phyloP scores from a whole-genome alignment of 305 asterid species.

The Rubia occidens region DNA sequence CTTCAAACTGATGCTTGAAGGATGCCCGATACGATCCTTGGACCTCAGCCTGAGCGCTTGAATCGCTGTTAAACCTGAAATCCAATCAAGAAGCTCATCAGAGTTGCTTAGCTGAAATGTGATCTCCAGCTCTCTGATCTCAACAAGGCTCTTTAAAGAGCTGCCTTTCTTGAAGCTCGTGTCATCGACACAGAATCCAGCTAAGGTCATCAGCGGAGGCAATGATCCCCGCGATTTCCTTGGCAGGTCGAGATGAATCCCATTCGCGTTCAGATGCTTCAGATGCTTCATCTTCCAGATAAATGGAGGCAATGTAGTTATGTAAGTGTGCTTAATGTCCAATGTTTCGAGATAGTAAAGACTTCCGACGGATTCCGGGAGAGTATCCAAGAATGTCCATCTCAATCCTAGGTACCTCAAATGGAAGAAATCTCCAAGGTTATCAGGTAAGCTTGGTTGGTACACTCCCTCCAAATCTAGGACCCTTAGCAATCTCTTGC shows the following conservation, averaged over 20 bases:
- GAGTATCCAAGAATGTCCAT: slow-evolving; percentile 50
- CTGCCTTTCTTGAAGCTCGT: slow-evolving; percentile 22
- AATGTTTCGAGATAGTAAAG: slow-evolving; percentile 34
- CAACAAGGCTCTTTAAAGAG: slow-evolving; percentile 16
- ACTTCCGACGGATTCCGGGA: slow-evolving; percentile 38
- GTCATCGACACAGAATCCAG: slow-evolving; percentile 35
- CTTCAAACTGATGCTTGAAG: slow-evolving; percentile 22
- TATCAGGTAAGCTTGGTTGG: slow-evolving; percentile 41
- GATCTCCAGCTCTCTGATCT: slow-evolving; percentile 37
- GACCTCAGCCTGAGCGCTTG: slow-evolving; percentile 39
- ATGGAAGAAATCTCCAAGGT: slow-evolving; percentile 37
- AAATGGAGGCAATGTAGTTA: slow-evolving; percentile 33
- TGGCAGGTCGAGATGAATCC: slow-evolving; percentile 31
- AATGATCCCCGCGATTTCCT: slow-evolving; percentile 19
- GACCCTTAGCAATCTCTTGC: slow-evolving; percentile 41
- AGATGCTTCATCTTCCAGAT: slow-evolving; percentile 44
- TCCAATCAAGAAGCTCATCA: slow-evolving; percentile 25
- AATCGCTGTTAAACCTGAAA: slow-evolving; percentile 25
- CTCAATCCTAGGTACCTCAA: slow-evolving; percentile 49
- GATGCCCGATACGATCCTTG: slow-evolving; percentile 26
- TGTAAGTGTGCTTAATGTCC: slow-evolving; percentile 42
- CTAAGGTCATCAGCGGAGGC: slow-evolving; percentile 35
- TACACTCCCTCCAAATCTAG: slow-evolving; percentile 53
- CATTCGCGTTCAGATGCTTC: slow-evolving; percentile 36
- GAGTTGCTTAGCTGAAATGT: slow-evolving; percentile 23